Conservation (phyloP, 2,329 filamentous ascomycete genomes). For the Stemphylium vesicarium region DNA sequence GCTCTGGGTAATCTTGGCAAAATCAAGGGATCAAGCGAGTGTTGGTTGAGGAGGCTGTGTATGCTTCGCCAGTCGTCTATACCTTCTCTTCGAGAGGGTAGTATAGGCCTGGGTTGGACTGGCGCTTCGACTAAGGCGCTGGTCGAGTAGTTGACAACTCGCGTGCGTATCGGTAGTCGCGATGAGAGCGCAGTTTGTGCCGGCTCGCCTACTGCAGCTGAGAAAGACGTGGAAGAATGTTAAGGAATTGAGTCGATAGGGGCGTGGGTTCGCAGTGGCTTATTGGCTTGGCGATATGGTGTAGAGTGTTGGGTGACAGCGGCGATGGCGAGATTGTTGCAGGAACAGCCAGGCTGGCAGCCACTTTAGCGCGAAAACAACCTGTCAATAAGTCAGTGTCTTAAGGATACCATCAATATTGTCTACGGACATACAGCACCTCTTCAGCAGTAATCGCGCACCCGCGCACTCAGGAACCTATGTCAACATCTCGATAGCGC, state of each 20-base stretch:
- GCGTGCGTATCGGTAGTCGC: too few species aligned
- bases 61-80: too few species aligned
- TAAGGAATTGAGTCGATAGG: conserved; percentile 18
- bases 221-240: not conserved
- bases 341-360: not conserved
- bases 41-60: too few species aligned
- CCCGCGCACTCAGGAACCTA: not conserved
- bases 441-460: not conserved
- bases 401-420: not conserved
- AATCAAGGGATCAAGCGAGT: too few species aligned
- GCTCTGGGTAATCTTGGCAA: too few species aligned
- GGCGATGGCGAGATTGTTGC: not conserved
- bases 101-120: too few species aligned
- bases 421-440: not conserved
- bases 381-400: conserved; percentile 1
- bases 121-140: too few species aligned
- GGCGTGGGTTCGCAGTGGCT: conserved; percentile 16
- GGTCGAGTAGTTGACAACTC: conserved; percentile 7
- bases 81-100: too few species aligned
- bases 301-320: conserved; percentile 5
- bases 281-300: conserved; percentile 27
- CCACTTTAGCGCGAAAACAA: not conserved
- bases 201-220: conserved; percentile 9
- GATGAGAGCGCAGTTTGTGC: too few species aligned
- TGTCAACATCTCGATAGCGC: not conserved